A percentile compares a stretch with the other conserved stretches of the same genome.
Evolutionary conservation across 805 yeast genomes (phyloP).

Genomic region (Wickerhamomyces mucosus): DNA sequence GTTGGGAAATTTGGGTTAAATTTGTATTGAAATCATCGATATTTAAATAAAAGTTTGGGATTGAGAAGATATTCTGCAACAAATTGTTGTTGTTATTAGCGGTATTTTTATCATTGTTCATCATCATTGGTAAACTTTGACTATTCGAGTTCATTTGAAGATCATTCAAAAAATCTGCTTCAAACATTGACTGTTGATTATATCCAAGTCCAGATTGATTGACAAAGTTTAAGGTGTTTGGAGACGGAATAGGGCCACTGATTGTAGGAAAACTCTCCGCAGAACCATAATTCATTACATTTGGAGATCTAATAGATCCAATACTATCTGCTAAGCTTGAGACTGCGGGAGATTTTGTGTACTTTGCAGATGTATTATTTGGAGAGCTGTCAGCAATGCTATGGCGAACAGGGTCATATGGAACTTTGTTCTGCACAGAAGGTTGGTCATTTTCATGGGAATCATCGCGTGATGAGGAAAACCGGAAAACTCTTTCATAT

Average conservation of each 20-base stretch:
- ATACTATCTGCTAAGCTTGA: too few species aligned
- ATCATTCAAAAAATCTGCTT: not conserved
- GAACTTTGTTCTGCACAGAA: not conserved
- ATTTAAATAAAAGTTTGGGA: conserved; percentile 10
- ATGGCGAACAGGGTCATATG: not conserved
- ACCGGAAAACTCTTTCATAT: not conserved
- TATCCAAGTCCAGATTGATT: not conserved
- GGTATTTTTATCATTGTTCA: too few species aligned
- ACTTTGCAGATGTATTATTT: too few species aligned
- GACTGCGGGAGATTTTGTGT: too few species aligned
- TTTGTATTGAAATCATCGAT: conserved; percentile 6
- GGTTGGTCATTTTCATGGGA: not conserved
- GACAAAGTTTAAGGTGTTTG: not conserved
- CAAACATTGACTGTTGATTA: not conserved
- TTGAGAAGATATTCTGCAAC: conserved; percentile 5
- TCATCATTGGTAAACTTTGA: not conserved
- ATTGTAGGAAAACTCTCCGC: not conserved
- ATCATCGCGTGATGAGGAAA: too few species aligned
- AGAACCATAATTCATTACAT: not conserved
- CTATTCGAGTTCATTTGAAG: not conserved
- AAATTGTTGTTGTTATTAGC: not conserved
- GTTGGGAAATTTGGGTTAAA: too few species aligned
- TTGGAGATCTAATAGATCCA: not conserved
- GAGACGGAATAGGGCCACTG: not conserved
- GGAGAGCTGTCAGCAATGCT: too few species aligned